Base-by-base conservation (phyloP, 1,284 basidiomycete genomes). In the Boletus smithii region DNA sequence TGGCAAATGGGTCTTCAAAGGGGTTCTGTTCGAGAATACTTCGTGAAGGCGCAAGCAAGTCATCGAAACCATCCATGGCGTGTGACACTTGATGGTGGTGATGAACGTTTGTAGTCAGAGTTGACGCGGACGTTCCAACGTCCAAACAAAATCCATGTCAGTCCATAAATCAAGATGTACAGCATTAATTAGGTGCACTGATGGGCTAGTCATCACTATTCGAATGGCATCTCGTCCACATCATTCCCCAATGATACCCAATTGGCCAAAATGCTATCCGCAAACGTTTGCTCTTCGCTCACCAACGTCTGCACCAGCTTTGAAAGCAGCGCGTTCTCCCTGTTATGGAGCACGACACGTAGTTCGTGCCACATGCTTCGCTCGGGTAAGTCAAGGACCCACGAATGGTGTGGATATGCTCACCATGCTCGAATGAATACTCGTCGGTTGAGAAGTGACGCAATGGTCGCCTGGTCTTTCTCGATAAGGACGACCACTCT, bases 351-450 rank as follows among this genome's bases (percentile, higher is more conserved):
- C 23, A 95, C 84, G 3, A 93, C 86, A 11, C 88, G 81, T 13
- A 95, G 73, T 66, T 95, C 92, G 58, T 94, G 88, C 91, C 92
- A 95, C 79, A 95, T 80, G 55, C 92, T 91, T 44, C 35, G 7
- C 33, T 34, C 40, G 51, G 32, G 18, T 51, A 42, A 48, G 31
- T 14, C 29, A 46, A 13, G n/a, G 31, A 20, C 31, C 35, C 27
- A 46, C 30, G 3, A 39, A 22, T 17, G 23, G 30, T 43, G 31
- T 31, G 38, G 24, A 50, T 20, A 34, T 11, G 64, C 81, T 57
- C 56, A 90, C 88, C 83, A 90, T 48, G 86, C 86, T 33, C 89
- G 82, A 51, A 93, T 85, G 61, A 93, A 94, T 8, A 94, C 80
- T 26, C 91, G 74, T 50, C 91, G 73, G 48, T 78, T 81, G 30